Evolutionary conservation across 2,329 filamentous ascomycete genomes (phyloP), one percentile per base, ranked within the genome.

Genomic region (Fusarium napiforme): DNA sequence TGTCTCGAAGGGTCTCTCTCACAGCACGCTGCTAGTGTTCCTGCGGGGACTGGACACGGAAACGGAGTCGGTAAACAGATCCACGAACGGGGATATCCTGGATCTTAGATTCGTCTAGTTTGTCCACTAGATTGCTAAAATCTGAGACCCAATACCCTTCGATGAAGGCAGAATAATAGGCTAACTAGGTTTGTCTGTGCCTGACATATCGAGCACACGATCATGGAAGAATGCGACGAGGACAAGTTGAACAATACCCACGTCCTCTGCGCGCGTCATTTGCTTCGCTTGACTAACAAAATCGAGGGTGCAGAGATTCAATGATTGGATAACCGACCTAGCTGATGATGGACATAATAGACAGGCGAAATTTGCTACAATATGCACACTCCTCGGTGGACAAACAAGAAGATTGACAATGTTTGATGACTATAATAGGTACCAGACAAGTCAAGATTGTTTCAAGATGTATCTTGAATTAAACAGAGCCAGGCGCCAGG

Each of bases 301-400:
- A 69, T 65, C 60, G 58, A 67, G 64, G 39, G 39, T 77, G 69
- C 72, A 61, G 65, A 36, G 64, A 49, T 64, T 47, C 46, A 32
- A 72, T 45, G 58, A 69, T 52, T 69, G 50, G 45, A 64, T 46
- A 64, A 49, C 49, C 7, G 40, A n/a, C 21, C 28, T 40, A 56
- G 52, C 47, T 63, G 37, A 63, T 43, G 53, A 45, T 69, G 43
- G 43, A 46, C 57, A 64, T 60, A 42, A 52, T 43, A 43, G 43
- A 39, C 40, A 40, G 23, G 30, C 40, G 39, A n/a, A 46, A 50
- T 70, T 62, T 56, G 37, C 39, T 37, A 42, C 58, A 46, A 67
- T 72, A 72, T 67, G 60, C 56, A 66, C 73, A 76, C 72, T 23
- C 74, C 74, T 61, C 73, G 34, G 36, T 30, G 21, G 50, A 42